phyloP scores from a whole-genome alignment of 106 monocot genomes.

The Posidonia australis region DNA sequence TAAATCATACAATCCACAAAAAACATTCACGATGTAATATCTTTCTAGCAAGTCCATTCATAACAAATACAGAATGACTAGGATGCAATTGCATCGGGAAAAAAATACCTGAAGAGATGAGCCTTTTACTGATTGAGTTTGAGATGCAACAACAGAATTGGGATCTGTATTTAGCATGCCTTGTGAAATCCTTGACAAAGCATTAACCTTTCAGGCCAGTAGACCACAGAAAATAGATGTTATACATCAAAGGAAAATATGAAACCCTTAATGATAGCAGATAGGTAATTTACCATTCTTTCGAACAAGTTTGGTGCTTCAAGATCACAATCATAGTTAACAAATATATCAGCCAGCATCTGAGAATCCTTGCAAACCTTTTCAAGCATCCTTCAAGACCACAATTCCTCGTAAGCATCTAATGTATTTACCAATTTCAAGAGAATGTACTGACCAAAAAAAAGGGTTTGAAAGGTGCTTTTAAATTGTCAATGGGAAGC shows the following conservation, averaged over 20 bases:
- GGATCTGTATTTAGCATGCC: constrained; percentile 59
- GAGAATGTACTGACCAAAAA: not conserved
- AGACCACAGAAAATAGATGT: not conserved
- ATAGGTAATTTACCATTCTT: constrained; percentile 47
- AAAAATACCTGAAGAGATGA: constrained; percentile 83
- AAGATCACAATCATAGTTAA: constrained; percentile 97
- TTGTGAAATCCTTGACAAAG: constrained; percentile 81
- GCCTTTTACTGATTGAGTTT: constrained; percentile 50
- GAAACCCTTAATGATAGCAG: not conserved
- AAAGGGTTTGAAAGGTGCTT: no score
- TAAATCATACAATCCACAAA: no score
- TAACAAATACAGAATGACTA: no score
- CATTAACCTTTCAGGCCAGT: constrained; percentile 41
- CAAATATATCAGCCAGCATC: constrained; percentile 97
- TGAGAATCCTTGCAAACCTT: constrained; percentile 87
- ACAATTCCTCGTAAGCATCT: not conserved
- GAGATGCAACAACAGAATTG: constrained; percentile 44
- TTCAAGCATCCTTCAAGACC: constrained; percentile 73
- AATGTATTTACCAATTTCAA: not conserved
- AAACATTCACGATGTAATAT: no score
- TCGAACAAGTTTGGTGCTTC: constrained; percentile 91
- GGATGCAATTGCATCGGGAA: no score
- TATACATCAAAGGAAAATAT: not conserved
- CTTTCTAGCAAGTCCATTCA: no score
- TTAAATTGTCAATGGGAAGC: not conserved